phyloP scores from a whole-genome alignment of 1,139 yeast genomes.

The Eremothecium sinecaudum region DNA sequence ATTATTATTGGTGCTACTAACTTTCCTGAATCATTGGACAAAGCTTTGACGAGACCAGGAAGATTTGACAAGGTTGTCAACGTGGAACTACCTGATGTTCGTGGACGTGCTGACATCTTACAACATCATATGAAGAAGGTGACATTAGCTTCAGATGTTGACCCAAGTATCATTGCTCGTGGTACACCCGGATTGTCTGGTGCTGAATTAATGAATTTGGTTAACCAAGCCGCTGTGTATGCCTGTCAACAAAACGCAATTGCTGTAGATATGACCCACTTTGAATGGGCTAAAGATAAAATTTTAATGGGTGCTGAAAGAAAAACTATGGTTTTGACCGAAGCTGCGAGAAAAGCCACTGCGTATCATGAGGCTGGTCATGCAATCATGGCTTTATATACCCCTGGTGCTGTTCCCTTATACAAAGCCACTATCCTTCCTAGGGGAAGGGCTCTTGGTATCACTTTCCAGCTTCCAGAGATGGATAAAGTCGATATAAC shows the following conservation, averaged over 20 bases:
- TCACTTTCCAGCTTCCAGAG: constrained; percentile 94
- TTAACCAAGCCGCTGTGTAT: constrained; percentile 95
- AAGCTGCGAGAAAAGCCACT: constrained; percentile 84
- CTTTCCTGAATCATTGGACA: constrained; percentile 93
- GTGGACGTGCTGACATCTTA: constrained; percentile 91
- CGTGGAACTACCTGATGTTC: constrained; percentile 94
- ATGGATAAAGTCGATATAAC: constrained; percentile 97
- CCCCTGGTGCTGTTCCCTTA: constrained; percentile 91
- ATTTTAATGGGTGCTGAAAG: constrained; percentile 97
- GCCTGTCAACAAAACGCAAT: constrained; percentile 91
- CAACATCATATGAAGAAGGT: constrained; percentile 89
- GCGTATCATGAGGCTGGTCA: constrained; percentile 99
- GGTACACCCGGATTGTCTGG: constrained; percentile 98
- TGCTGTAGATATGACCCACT: constrained; percentile 80
- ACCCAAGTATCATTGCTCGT: constrained; percentile 81
- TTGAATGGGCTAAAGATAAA: constrained; percentile 99
- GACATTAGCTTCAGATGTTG: constrained; percentile 75
- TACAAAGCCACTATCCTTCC: constrained; percentile 96
- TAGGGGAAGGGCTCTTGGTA: constrained; percentile 92
- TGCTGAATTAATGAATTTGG: constrained; percentile 90
- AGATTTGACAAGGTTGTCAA: constrained; percentile 93
- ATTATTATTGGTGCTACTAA: constrained; percentile 97
- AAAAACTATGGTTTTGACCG: constrained; percentile 94
- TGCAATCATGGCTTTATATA: constrained; percentile 93
- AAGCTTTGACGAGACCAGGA: constrained; percentile 97